phyloP scores from a whole-genome alignment of 2,329 filamentous ascomycete species.

The Fusarium sp. region DNA sequence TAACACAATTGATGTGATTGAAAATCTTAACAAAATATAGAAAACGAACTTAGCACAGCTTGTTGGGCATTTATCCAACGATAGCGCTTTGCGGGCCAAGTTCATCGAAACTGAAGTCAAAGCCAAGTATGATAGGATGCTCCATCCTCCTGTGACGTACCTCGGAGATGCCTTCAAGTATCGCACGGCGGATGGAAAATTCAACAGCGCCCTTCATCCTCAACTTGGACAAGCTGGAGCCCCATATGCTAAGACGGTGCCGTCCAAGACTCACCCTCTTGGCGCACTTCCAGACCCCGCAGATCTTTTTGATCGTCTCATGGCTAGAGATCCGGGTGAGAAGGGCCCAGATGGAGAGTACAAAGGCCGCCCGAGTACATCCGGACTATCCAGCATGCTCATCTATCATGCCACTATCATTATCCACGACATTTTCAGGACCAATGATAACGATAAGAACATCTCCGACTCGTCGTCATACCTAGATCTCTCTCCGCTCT shows the following conservation, averaged over 20 bases:
- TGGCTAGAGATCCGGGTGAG: slow-evolving; percentile 43
- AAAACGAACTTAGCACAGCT: slow-evolving; percentile 14
- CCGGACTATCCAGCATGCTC: slow-evolving; percentile 62
- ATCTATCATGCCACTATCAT: slow-evolving; percentile 67
- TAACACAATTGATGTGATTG: background rate
- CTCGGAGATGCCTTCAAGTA: slow-evolving; percentile 47
- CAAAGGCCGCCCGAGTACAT: slow-evolving; percentile 53
- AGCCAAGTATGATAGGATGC: slow-evolving; percentile 11
- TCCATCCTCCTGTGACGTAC: slow-evolving; percentile 35
- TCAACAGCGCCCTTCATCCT: slow-evolving; percentile 50
- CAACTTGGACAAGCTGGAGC: slow-evolving; percentile 51
- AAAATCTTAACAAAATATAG: background rate
- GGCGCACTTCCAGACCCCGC: slow-evolving; percentile 50
- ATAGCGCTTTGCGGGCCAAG: slow-evolving; percentile 8
- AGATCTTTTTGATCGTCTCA: slow-evolving; percentile 52
- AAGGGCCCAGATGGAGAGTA: background rate
- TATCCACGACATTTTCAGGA: slow-evolving; percentile 65
- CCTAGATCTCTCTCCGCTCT: slow-evolving; percentile 62
- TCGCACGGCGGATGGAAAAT: slow-evolving; percentile 49
- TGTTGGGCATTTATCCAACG: background rate
- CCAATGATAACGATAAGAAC: slow-evolving; percentile 51
- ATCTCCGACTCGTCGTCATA: slow-evolving; percentile 60
- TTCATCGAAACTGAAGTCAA: slow-evolving; percentile 16
- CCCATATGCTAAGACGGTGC: slow-evolving; percentile 51
- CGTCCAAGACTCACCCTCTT: slow-evolving; percentile 43